Base-by-base conservation (phyloP, 2,329 filamentous ascomycete species). In the Claviceps digitariae region DNA sequence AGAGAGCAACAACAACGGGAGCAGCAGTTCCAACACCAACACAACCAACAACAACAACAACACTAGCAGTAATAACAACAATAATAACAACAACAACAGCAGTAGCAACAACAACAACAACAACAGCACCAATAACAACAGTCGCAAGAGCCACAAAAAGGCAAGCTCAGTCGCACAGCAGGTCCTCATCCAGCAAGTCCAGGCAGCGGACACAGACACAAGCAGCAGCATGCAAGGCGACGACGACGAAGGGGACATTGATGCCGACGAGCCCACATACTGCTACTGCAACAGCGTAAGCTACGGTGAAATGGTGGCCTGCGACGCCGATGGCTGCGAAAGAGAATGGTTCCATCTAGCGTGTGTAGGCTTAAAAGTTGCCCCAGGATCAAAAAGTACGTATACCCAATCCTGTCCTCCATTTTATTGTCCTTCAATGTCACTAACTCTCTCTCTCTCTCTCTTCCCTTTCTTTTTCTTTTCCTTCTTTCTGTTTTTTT, bases 221-320 rank as follows among this genome's bases (percentile, higher is more conserved):
- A 70, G 66, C 41, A 72, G 69, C 52, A 73, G 69, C 57, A 66
- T 67, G 53, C 69, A 70, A 50, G 63, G 56, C 20, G 63, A 64
- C 15, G 67, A 69, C 5, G 70, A 70, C 9, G 70, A 69, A 15
- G 83, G 81, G 13, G 81, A 82, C 8, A 81, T 85, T 40, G 83
- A 85, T 56, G 80, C 77, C 4, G 81, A 86, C 58, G 86, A 90
- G 64, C 84, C 82, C 40, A 75, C 81, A 15, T 90, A 90, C 66
- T 89, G 87, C 67, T 87, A 87, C 68, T 90, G 87, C 66, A 85
- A 89, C 60, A 79, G 83, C 48, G 82, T 89, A 52, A 89, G 85
- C 62, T 90, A 89, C 63, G 86, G 87, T 21, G 86, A 88, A 69
- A 90, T 90, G 87, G 85, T 90, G 45, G 87, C 84, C 2, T 90